Conservation (phyloP, 805 yeast species). For the Saccharomycopsis fodiens region DNA sequence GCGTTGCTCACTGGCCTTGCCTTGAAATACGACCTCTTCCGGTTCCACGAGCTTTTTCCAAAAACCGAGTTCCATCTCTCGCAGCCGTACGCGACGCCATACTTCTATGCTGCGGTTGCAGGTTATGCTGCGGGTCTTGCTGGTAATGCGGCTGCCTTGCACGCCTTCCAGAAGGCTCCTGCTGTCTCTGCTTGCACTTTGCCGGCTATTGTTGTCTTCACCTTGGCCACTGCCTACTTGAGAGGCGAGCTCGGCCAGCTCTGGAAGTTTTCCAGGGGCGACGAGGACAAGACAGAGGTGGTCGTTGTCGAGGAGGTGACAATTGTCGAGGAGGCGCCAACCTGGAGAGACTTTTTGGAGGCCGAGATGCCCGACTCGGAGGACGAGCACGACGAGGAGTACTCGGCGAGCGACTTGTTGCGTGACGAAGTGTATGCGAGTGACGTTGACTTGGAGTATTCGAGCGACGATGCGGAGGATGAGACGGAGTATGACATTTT, state of each 20-base stretch:
- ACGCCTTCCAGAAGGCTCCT: slow-evolving; percentile 26
- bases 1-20: slow-evolving; percentile 46
- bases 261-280: slow-evolving; percentile 31
- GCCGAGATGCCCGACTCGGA: slow-evolving; percentile 10
- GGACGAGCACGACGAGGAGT: slow-evolving; percentile 12
- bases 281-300: slow-evolving; percentile 22
- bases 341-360: slow-evolving; percentile 9
- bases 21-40: slow-evolving; percentile 45
- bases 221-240: slow-evolving; percentile 30
- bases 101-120: slow-evolving; percentile 38
- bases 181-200: too few species aligned
- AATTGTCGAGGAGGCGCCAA: slow-evolving; percentile 15
- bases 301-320: slow-evolving; percentile 6
- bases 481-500: neutral
- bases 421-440: neutral
- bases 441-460: neutral
- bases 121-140: slow-evolving; percentile 43
- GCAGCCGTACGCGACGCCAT: slow-evolving; percentile 33
- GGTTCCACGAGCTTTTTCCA: slow-evolving; percentile 27
- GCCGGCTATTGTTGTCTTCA: slow-evolving; percentile 60
- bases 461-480: neutral
- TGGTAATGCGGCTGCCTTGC: slow-evolving; percentile 35
- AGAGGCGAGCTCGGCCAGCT: slow-evolving; percentile 36
- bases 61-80: slow-evolving; percentile 34
- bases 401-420: neutral